phyloP scores from a whole-genome alignment of 306 rosid genomes.

The Trichosanthes cucumerina region DNA sequence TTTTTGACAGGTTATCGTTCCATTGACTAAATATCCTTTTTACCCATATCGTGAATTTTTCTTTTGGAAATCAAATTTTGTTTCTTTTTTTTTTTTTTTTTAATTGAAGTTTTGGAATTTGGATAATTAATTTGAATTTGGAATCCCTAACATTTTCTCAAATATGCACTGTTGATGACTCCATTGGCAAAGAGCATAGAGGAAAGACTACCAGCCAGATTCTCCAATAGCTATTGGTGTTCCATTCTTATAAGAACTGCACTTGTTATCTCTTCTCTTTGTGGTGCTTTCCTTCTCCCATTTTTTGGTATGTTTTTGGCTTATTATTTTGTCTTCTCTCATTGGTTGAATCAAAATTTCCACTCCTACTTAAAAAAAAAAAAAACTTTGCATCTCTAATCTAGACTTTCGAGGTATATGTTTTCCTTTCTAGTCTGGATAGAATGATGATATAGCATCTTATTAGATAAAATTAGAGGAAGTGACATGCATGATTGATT shows the following conservation, averaged over 20 bases:
- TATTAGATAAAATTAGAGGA: conserved; percentile 9
- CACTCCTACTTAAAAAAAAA: background rate
- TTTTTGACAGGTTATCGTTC: conserved; percentile 53
- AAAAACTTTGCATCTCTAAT: too few relatives aligned
- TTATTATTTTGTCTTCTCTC: background rate
- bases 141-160: conserved; percentile 40
- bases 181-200: conserved; percentile 72
- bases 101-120: background rate
- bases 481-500: too few relatives aligned
- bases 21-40: conserved; percentile 77
- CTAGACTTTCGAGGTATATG: too few relatives aligned
- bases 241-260: conserved; percentile 51
- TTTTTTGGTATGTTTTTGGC: conserved; percentile 42
- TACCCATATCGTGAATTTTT: background rate
- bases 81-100: background rate
- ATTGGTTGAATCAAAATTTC: background rate
- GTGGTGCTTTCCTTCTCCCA: conserved; percentile 63
- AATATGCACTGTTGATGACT: conserved; percentile 69
- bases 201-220: conserved; percentile 46
- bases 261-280: conserved; percentile 53
- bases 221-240: conserved; percentile 48
- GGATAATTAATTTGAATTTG: background rate
- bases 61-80: background rate
- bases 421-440: too few relatives aligned
- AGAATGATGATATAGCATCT: conserved; percentile 17